A percentile compares a stretch with the other conserved stretches of the same genome.
Conservation (phyloP, 768 basidiomycete species). For the Pleurotus salmoneostramineus region DNA sequence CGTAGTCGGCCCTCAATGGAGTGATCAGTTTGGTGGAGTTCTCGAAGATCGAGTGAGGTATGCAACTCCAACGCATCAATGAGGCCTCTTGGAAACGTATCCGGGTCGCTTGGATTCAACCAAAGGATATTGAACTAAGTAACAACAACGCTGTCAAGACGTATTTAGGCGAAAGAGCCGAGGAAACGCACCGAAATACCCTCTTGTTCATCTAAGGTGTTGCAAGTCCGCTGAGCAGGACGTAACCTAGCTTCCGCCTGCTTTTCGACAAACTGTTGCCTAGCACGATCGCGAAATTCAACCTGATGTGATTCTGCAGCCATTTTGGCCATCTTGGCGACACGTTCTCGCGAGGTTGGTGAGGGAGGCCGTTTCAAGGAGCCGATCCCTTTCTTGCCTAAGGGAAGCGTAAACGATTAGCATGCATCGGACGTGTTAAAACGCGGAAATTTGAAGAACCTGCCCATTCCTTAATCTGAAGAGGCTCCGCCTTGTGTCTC, state of each 20-base stretch:
- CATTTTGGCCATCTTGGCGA: constrained; percentile 77
- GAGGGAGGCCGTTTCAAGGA: constrained; percentile 65
- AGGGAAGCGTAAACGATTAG: constrained; percentile 9
- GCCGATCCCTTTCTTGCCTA: constrained; percentile 81
- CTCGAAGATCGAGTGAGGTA: constrained; percentile 16
- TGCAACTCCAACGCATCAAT: constrained; percentile 50
- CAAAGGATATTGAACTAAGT: constrained; percentile 78
- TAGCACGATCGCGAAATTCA: constrained; percentile 64
- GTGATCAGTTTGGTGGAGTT: constrained; percentile 17
- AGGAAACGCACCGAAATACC: constrained; percentile 54
- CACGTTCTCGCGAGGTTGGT: constrained; percentile 56
- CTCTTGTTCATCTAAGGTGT: constrained; percentile 68
- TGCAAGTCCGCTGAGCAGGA: constrained; percentile 72
- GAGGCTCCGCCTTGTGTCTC: constrained; percentile 57
- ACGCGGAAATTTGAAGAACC: constrained; percentile 35
- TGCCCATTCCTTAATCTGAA: constrained; percentile 78
- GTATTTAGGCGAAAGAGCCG: background rate
- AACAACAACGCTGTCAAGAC: background rate
- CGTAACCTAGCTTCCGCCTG: constrained; percentile 67
- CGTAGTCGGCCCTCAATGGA: constrained; percentile 52
- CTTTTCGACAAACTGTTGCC: constrained; percentile 72
- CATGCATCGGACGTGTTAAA: background rate
- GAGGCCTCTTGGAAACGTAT: constrained; percentile 65
- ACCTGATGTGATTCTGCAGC: constrained; percentile 52
- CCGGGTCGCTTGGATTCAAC: constrained; percentile 63